Evolutionary conservation across 306 rosid species (phyloP).

Genomic region (Trifolium pratense): DNA sequence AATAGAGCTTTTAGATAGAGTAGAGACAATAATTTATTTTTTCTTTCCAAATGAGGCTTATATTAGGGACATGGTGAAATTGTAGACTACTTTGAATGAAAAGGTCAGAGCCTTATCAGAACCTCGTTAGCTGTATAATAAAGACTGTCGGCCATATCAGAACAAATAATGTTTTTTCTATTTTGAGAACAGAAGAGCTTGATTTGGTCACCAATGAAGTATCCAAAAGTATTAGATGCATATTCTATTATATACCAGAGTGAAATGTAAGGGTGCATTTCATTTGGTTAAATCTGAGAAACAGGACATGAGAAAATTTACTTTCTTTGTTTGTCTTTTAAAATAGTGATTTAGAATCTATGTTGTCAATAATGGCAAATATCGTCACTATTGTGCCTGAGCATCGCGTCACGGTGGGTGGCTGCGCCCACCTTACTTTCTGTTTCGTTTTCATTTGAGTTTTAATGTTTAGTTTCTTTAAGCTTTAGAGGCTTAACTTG

Average conservation of each 20-base stretch:
- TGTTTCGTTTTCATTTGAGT: too few species aligned
- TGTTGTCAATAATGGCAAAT: too few species aligned
- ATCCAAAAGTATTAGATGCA: neutral
- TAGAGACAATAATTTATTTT: neutral
- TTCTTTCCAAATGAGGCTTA: neutral
- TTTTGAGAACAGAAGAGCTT: neutral
- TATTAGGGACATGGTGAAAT: neutral
- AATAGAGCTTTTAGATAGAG: neutral
- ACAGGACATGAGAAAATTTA: neutral
- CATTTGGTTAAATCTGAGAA: neutral
- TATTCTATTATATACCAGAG: neutral
- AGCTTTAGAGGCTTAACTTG: too few species aligned
- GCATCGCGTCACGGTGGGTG: too few species aligned
- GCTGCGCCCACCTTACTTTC: too few species aligned
- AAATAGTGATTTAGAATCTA: neutral
- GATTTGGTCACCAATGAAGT: neutral
- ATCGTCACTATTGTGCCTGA: too few species aligned
- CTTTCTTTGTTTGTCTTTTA: neutral
- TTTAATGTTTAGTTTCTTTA: too few species aligned
- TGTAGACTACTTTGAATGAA: neutral
- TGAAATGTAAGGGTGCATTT: neutral
- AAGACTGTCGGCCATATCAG: neutral
- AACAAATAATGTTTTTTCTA: neutral
- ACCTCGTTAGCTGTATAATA: neutral
- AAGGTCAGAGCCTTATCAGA: neutral